Base-by-base conservation (phyloP, 1,284 basidiomycete species). In the Paramarasmius palmivorus region DNA sequence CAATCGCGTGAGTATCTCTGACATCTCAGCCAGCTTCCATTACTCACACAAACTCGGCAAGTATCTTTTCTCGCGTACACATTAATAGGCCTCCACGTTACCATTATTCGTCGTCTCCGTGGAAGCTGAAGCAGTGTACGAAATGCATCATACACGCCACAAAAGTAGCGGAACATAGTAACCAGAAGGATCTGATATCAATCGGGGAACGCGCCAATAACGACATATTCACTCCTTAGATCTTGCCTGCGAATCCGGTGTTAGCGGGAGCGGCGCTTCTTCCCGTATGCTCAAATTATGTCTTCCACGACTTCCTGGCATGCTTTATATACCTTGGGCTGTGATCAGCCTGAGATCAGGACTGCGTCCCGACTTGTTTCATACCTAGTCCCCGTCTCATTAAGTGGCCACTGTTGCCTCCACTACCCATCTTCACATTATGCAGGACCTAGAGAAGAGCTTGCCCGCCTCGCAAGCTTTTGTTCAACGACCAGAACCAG, bases 221-320 rank as follows among this genome's bases (percentile, higher is more conserved):
- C 46, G 46, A 48, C 15, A 34, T 48, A 23, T 14, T 32, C n/a
- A 29, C 9, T 7, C 22, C 39, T 53, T 6, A 32, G 12, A 40
- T 19, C 19, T 40, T 17, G 19, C 39, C 10, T 23, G 19, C 40
- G 34, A 54, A 45, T 44, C 55, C 55, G 55, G 55, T 56, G 55
- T 56, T 52, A 53, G 52, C 55, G 55, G 55, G 47, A 49, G 46
- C 38, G 39, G 39, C 50, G 54, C 54, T 26, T 50, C 47, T 39
- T 32, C 29, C 29, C 29, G 29, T 32, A 41, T 17, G 53, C 41
- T 47, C 40, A 10, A 17, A 40, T 40, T 17, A 40, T 40, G 39
- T 40, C 39, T 40, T 40, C 39, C 39, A 40, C 39, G 39, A 40
- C 39, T 40, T 40, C 39, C 39, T 40, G 12, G 39, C 22, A 5